Evolutionary conservation across 2,329 filamentous ascomycete species (phyloP), one percentile per base, ranked within the genome.

Genomic region (Metarhizium humberi): DNA sequence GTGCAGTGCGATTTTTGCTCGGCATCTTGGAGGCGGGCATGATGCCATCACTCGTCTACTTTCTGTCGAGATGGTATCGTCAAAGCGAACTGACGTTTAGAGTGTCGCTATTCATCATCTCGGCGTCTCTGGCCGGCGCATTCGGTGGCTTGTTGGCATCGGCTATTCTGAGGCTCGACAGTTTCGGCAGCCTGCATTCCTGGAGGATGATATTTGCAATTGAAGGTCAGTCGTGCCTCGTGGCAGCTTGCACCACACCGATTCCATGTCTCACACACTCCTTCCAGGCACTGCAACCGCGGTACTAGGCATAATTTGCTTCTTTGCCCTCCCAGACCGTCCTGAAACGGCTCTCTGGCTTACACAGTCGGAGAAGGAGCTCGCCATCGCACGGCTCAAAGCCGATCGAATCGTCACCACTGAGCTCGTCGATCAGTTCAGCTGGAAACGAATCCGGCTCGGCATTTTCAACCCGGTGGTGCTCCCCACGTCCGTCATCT

Each of bases 191-290:
- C 4, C 68, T 87, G 0, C 71, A 70, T 29, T 70, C 68, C 5
- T 89, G 86, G 86, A 73, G 84, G 7, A 87, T 87, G 84, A 86
- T 88, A 52, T 88, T 88, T 54, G 78, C 77, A 4, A 81, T 88
- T n/a, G 86, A 88, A 64, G 57, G 55, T 59, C 40, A 43, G 40
- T 43, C n/a, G 40, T 43, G 40, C 6, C 40, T 6, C 11, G 40
- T 43, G 10, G n/a, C 16, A 29, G n/a, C 20, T 49, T 36, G 8
- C 25, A 7, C 16, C 34, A 11, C 40, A 7, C 18, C 32, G 18
- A 32, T 6, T 25, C 11, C 32, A 38, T 43, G 47, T 20, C 40
- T 43, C 20, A 30, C 25, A 13, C 25, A 14, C 2, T 4, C 14
- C n/a, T 18, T 10, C 5, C 20, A 58, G 86, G 86, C 20, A 81